Conservation (phyloP, 768 basidiomycete species). For the Suillus paluster region DNA sequence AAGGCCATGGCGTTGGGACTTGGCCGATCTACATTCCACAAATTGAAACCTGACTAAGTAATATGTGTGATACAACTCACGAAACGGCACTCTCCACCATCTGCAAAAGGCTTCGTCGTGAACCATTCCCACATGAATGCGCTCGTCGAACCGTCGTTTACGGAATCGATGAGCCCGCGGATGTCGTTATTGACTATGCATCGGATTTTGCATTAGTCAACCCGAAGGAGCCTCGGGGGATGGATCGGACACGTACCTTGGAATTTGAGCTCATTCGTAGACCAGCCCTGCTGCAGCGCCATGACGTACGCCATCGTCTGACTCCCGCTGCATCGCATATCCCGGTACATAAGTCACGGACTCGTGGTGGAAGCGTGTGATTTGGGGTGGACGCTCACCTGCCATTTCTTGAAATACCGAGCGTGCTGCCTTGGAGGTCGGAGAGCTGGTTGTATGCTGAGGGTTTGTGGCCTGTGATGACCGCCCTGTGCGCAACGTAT, state of each 20-base stretch:
- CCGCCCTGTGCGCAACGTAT: conserved; percentile 64
- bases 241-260: conserved; percentile 51
- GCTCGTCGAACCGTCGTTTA: conserved; percentile 87
- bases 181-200: conserved; percentile 78
- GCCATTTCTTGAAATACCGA: conserved; percentile 89
- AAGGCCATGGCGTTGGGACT: conserved; percentile 94
- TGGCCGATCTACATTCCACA: conserved; percentile 65
- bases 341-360: not conserved
- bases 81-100: conserved; percentile 80
- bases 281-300: conserved; percentile 89
- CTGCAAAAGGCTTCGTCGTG: conserved; percentile 79
- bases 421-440: conserved; percentile 78
- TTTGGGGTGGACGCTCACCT: conserved; percentile 49
- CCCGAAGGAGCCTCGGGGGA: not conserved
- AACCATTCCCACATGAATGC: conserved; percentile 98
- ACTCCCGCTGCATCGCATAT: conserved; percentile 59
- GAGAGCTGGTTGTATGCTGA: conserved; percentile 69
- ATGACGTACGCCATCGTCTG: conserved; percentile 97
- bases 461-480: conserved; percentile 78
- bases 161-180: conserved; percentile 78
- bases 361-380: not conserved
- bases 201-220: not conserved
- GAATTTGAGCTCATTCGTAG: conserved; percentile 64
- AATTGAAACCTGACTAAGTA: not conserved
- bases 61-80: conserved; percentile 55